Evolutionary conservation across 129 eudicot species (phyloP), one percentile per base, ranked within the genome.

Genomic region (Lactuca sativa): DNA sequence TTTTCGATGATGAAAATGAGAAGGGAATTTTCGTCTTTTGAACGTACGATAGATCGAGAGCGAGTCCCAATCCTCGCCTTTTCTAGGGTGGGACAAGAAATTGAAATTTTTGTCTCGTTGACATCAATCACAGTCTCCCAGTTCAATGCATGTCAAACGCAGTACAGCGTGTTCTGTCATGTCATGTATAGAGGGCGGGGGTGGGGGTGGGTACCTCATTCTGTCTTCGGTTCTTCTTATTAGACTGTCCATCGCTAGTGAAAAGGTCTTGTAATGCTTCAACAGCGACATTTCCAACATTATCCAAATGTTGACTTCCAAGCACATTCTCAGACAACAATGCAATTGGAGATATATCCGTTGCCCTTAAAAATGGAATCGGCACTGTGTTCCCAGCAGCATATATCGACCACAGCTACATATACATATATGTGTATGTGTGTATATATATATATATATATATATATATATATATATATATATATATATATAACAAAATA

Each of bases 301-400:
- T 72, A 59, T 84, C 97, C 38, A 53, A 43, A 64, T 86, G 84
- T 78, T 80, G 75, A 64, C 86, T 88, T 43, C 93, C 96, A 70
- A 95, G 90, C 65, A 87, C 89, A 62, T 87, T 87, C 70, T 84
- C 95, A 51, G 99, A 87, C 66, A 95, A 77, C 34, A 95, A 86
- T 30, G 99, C 99, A 18, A 95, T 90, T 11, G 97, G 99, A 52
- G 97, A 95, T 80, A 95, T 90, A 71, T 95, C 99, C 11, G 97
- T 95, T 67, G 99, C 99, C 82, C 89, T 85, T 68, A 95, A 67
- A 79, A 95, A 95, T 18, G 99, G 99, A 64, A 90, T 90, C 1
- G 99, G 99, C 14, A 95, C 99, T 7, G 99, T 95, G 75, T 95
- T 95, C 25, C 99, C 99, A 66, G 97, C 99, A 6, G 97, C 90